Conservation (phyloP, 257 asterid species). For the Fraxinus excelsior region DNA sequence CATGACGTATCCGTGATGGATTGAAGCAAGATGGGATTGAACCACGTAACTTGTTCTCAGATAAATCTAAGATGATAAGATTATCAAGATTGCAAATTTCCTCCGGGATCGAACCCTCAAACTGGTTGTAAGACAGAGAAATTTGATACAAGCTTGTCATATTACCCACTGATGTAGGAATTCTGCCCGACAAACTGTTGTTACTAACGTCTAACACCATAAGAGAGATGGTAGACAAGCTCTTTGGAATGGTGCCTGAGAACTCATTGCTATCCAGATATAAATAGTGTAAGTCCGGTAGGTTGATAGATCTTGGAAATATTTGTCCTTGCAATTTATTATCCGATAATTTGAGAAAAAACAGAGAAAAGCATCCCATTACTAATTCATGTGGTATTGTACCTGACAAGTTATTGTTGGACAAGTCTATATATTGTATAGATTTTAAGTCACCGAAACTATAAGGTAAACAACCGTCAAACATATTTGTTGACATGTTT, state of each 20-base stretch:
- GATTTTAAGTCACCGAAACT: no score
- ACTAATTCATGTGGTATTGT: no score
- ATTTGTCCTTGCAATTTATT: no score
- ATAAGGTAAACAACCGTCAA: no score
- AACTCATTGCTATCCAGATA: conserved; percentile 26
- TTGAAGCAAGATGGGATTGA: conserved; percentile 11
- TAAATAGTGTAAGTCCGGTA: background rate
- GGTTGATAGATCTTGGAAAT: no score
- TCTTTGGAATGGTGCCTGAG: conserved; percentile 16
- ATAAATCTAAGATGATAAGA: background rate
- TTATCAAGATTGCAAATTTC: background rate
- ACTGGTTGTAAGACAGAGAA: background rate
- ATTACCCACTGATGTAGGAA: background rate
- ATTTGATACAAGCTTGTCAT: background rate
- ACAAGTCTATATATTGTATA: no score
- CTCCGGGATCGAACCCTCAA: background rate
- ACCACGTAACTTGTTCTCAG: background rate
- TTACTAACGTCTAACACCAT: background rate
- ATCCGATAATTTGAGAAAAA: no score
- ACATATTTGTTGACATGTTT: no score
- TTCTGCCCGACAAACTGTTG: background rate
- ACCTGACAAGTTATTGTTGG: no score
- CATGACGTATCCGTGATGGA: background rate
- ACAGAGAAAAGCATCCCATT: no score
- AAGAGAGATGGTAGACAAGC: conserved; percentile 1